Evolutionary conservation across 257 asterid species (phyloP), one percentile per base, ranked within the genome.

Genomic region (Eucommia ulmoides): DNA sequence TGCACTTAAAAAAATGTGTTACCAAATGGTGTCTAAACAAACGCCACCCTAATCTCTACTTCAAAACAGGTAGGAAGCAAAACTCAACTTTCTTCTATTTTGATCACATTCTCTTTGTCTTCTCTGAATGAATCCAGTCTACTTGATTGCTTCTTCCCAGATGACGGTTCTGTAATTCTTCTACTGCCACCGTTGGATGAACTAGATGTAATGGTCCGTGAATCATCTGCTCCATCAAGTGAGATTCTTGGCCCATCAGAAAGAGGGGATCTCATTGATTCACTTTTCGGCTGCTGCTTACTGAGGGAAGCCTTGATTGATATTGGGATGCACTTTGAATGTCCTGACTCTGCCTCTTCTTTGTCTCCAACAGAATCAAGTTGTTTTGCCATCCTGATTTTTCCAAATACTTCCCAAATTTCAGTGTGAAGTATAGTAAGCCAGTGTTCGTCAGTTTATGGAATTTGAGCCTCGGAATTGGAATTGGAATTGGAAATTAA

Each of bases 71-170:
- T 47, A 64, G 50, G 63, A 17, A 26, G 55, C 44, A 59, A 72
- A 60, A 68, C 80, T 74, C 64, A 91, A 79, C 97, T 86, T 83
- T 86, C 99, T 86, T 86, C 94, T 18, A 89, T 82, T 61, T 81
- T 85, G 75, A 82, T 80, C 70, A 65, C 63, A 24, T 62, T 83
- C n/a, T 62, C 88, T 49, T 74, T 62, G 20, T 62, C 81, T 46
- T 65, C 65, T 62, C 70, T 76, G 66, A 67, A 61, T 10, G 89
- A 63, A 46, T 74, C 78, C 41, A 45, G 61, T 51, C 65, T 76
- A 24, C 53, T 52, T 11, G 73, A 55, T 54, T 50, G 74, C 24
- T 23, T 73, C 51, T 45, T 75, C 49, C 54, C 72, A 1, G 71
- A 19, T 38, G 66, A 59, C 15, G 81, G 86, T 59, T 75, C 93